Percentiles rank a stretch among this genome's conserved stretches.
Evolutionary conservation across 129 eudicot genomes (phyloP).

Genomic region (Saposhnikovia divaricata): DNA sequence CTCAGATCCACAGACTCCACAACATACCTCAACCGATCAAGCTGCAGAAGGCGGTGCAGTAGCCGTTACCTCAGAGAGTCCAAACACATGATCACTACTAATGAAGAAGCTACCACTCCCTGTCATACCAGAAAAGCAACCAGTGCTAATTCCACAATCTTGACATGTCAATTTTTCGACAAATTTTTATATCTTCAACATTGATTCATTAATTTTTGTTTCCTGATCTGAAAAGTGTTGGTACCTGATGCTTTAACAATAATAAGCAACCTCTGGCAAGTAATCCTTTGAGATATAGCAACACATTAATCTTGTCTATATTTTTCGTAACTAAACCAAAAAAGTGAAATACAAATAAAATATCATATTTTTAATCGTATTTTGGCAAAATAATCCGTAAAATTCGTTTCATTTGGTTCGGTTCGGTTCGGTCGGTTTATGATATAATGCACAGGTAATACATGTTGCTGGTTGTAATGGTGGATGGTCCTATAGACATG

Average conservation of each 20-base stretch:
- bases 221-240: not conserved
- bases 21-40: constrained; percentile 37
- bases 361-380: too few species aligned
- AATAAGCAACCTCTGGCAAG: not conserved
- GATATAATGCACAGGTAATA: too few species aligned
- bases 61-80: constrained; percentile 47
- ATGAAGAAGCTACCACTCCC: not conserved
- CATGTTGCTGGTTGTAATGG: not conserved
- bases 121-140: not conserved
- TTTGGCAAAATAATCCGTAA: too few species aligned
- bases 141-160: not conserved
- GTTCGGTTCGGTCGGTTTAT: too few species aligned
- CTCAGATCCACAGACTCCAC: constrained; percentile 56
- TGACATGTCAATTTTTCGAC: not conserved
- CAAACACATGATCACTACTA: constrained; percentile 21
- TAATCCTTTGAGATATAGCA: too few species aligned
- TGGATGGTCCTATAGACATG: not conserved
- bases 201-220: not conserved
- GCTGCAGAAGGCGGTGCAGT: constrained; percentile 34
- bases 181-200: not conserved
- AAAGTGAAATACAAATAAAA: not conserved
- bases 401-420: too few species aligned
- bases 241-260: not conserved
- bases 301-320: not conserved
- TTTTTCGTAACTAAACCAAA: not conserved